Conservation (phyloP, 2,329 filamentous ascomycete species). For the Paraphoma chrysanthemicola region DNA sequence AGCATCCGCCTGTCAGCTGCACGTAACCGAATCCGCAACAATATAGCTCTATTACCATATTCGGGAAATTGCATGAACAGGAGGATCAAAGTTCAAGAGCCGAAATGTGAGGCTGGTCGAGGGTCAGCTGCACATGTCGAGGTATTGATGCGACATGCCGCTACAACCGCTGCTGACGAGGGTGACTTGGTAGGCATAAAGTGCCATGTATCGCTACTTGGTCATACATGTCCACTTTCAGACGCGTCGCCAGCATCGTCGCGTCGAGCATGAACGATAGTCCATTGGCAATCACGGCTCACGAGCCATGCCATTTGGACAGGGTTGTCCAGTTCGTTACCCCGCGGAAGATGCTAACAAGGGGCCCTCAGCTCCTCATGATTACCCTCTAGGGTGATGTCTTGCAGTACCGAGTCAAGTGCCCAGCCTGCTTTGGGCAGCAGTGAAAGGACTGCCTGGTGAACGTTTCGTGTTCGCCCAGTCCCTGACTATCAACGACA, state of each 20-base stretch:
- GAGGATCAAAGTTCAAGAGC: not conserved
- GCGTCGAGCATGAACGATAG: slow-evolving; percentile 4
- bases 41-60: slow-evolving; percentile 7
- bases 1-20: slow-evolving; percentile 26
- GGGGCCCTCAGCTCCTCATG: slow-evolving; percentile 2
- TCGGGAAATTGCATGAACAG: slow-evolving; percentile 3
- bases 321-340: not conserved
- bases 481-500: slow-evolving; percentile 14
- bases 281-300: slow-evolving; percentile 1
- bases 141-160: not conserved
- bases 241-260: not conserved
- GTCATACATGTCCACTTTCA: not conserved
- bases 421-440: slow-evolving; percentile 2
- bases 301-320: not conserved
- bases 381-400: slow-evolving; percentile 1
- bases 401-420: slow-evolving; percentile 6
- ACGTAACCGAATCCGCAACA: slow-evolving; percentile 16
- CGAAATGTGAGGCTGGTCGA: not conserved
- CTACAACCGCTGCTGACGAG: not conserved
- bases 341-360: not conserved
- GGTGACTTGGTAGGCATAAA: not conserved
- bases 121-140: not conserved
- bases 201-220: not conserved
- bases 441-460: slow-evolving; percentile 3
- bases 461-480: slow-evolving; percentile 8